Evolutionary conservation across 495 filamentous ascomycete species (phyloP), one percentile per base, ranked within the genome.

Genomic region (Chaetomidium leptoderma): DNA sequence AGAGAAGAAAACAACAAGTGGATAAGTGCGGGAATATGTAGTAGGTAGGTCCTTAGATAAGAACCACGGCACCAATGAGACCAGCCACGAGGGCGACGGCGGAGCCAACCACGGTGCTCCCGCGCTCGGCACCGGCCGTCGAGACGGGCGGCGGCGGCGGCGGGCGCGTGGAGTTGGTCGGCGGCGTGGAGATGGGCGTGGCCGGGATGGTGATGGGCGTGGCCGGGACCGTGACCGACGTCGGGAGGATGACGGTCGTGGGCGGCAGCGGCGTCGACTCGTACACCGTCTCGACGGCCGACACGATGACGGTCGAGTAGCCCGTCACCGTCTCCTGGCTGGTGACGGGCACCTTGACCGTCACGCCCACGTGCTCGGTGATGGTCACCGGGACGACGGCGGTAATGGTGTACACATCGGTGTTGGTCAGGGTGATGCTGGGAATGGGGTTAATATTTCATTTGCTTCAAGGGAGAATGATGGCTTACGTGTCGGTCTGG

Each of bases 401-500:
- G 39, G 66, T 72, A 49, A 72, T 57, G 57, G 62, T 67, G 21
- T 36, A 59, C 26, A 57, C 62, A 37, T 64, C 63, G 37, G 72
- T 68, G 42, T 63, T 66, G 45, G 73, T 75, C 44, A 69, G 26
- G 19, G 76, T 77, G 58, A 70, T 68, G 36, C 63, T 65, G 19
- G 13, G 24, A 32, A 24, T 3, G 21, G 14, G 4, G 52, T 64
- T 24, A 53, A 52, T 24, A 21, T 16, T 0, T 44, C 1, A 30
- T 6, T 46, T 2, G 23, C 6, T 33, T n/a, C 7, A 17, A n/a
- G 19, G 30, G 23, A 6, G 27, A n/a, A 27, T 0, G 57, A 14
- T 14, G 32, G 33, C 64, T 43, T 65, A 66, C 24, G 76, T 77
- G 58, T 70, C 66, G n/a, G 76, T 78, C 63, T 72, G 60, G 42